Base-by-base conservation (phyloP, 495 filamentous ascomycete species). In the Penicillium antarcticum region DNA sequence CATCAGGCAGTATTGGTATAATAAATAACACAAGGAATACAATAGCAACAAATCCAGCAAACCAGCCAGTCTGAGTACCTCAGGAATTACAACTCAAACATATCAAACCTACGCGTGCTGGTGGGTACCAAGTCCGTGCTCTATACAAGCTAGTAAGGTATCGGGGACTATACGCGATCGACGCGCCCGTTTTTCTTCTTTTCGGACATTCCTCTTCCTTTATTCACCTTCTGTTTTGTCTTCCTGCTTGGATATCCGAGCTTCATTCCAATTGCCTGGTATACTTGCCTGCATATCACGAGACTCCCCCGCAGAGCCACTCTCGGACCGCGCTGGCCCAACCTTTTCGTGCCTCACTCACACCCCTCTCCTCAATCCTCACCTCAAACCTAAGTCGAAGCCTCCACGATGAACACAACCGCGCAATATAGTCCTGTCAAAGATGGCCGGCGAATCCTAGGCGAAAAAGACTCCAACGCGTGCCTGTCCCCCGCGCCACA, bases 391-490 rank as follows among this genome's bases (percentile, higher is more conserved):
- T 10, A 36, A 23, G 23, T 16, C 32, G 32, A 37, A 23, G 31
- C 4, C 58, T 49, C 26, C 39, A 58, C 6, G 35, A 71, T 72
- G 69, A 61, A 68, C 34, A 48, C 63, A 3, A 56, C 61, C 18
- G 41, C 61, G 18, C 63, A 61, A 41, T 53, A 62, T 53, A 75
- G 67, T 56, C 71, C 73, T 5, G 47, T 70, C 44, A 76, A 75
- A 55, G 69, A 73, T 17, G 72, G 68, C 34, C 64, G 73, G 52
- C 73, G 68, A 18, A 66, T 76, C 24, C 69, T 76, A 46, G 69
- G 73, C 24, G 71, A 73, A 42, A 76, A 73, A 54, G 66, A 67
- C 53, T 50, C 64, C 61, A 76, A 76, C 71, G 72, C 73, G 70
- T 76, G 71, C 61, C 55, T 71, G 35, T 70, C 73, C 31, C 71